Evolutionary conservation across 1,139 yeast genomes (phyloP).

Genomic region (Candida tropicalis): DNA sequence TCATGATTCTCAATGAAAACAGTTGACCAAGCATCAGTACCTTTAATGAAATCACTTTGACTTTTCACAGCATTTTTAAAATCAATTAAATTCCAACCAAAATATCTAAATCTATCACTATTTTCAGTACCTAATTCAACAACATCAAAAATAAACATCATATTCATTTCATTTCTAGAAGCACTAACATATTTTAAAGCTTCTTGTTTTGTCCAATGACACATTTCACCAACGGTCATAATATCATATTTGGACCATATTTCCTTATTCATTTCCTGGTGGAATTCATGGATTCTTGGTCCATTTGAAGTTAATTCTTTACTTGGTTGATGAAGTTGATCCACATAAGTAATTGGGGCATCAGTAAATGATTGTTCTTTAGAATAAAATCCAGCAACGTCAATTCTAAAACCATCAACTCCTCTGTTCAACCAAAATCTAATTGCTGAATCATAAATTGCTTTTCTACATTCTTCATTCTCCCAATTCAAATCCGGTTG

Average conservation of each 20-base stretch:
- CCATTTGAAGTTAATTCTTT: slow-evolving; percentile 40
- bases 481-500: slow-evolving; percentile 69
- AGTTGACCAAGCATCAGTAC: slow-evolving; percentile 60
- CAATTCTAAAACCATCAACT: slow-evolving; percentile 61
- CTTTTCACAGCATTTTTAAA: slow-evolving; percentile 44
- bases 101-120: slow-evolving; percentile 35
- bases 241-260: slow-evolving; percentile 52
- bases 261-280: slow-evolving; percentile 51
- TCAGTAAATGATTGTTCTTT: slow-evolving; percentile 51
- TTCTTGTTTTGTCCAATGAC: slow-evolving; percentile 44
- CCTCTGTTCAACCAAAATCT: slow-evolving; percentile 59
- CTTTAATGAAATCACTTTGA: slow-evolving; percentile 42
- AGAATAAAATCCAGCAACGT: slow-evolving; percentile 55
- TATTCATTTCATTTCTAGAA: slow-evolving; percentile 50
- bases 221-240: slow-evolving; percentile 62
- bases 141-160: slow-evolving; percentile 53
- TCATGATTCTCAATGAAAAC: slow-evolving; percentile 61
- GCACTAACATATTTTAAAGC: slow-evolving; percentile 53
- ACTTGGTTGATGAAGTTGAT: slow-evolving; percentile 43
- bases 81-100: slow-evolving; percentile 40
- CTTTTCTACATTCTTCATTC: slow-evolving; percentile 51
- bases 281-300: slow-evolving; percentile 59
- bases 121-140: slow-evolving; percentile 45
- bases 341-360: slow-evolving; percentile 49
- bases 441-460: slow-evolving; percentile 52